phyloP scores from a whole-genome alignment of 768 basidiomycete species.

The Mycena maculata region DNA sequence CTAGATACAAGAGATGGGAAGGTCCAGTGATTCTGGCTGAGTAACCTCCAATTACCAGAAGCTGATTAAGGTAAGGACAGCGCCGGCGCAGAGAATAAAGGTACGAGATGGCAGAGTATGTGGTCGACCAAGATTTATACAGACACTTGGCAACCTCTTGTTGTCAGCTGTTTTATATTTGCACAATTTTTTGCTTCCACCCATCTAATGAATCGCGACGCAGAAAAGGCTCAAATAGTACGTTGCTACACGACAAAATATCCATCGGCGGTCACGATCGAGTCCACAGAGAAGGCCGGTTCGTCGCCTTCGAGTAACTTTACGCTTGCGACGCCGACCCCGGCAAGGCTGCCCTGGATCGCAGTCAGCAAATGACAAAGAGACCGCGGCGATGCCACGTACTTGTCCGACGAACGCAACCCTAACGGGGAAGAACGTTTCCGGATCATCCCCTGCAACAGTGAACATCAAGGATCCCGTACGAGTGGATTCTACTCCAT shows the following conservation, averaged over 20 bases:
- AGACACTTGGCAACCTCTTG: too few relatives aligned
- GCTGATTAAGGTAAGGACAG: conserved; percentile 27
- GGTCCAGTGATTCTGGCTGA: conserved; percentile 13
- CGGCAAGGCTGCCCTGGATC: conserved; percentile 79
- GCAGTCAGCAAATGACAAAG: conserved; percentile 7
- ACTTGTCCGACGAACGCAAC: conserved; percentile 77
- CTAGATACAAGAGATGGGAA: not conserved
- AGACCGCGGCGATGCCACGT: conserved; percentile 2
- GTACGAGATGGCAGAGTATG: not conserved
- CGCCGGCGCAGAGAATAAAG: conserved; percentile 28
- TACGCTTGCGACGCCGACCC: conserved; percentile 73
- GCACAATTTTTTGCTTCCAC: not conserved
- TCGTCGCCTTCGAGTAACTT: conserved; percentile 58
- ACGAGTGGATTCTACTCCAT: conserved; percentile 49
- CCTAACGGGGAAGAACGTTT: conserved; percentile 92
- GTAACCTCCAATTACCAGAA: conserved; percentile 18
- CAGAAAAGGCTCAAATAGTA: not conserved
- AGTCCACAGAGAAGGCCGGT: conserved; percentile 63
- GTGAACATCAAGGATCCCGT: conserved; percentile 94
- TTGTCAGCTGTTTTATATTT: not conserved
- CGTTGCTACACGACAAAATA: conserved; percentile 71
- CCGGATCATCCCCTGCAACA: conserved; percentile 84
- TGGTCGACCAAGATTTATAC: too few relatives aligned
- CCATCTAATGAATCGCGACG: not conserved
- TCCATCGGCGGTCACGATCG: conserved; percentile 63